These are phyloP conservation scores for Leishmania guyanensis DNA, from an alignment of 208 protist species.

Conservation along the genomic window DNA sequence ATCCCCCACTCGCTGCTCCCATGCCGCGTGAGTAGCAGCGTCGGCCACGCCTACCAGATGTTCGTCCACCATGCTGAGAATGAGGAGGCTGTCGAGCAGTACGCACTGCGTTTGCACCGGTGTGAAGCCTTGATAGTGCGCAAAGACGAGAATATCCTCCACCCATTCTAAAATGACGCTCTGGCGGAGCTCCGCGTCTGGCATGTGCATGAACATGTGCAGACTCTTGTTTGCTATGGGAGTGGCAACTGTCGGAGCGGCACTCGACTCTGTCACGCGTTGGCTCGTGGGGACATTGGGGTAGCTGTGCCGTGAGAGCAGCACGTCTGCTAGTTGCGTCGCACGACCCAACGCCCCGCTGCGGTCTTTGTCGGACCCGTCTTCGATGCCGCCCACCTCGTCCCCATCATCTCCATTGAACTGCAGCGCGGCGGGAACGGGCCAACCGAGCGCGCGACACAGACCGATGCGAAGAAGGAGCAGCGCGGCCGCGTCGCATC, in stretches of 20 bases:
- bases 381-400: neutral
- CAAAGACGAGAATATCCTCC: conserved; percentile 63
- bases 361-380: neutral
- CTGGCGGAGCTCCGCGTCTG: conserved; percentile 47
- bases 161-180: conserved; percentile 74
- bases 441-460: conserved; percentile 39
- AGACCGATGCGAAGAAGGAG: conserved; percentile 32
- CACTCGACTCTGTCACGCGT: neutral
- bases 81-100: conserved; percentile 56
- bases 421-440: conserved; percentile 15
- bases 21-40: conserved; percentile 15
- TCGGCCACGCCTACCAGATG: neutral
- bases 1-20: conserved; percentile 33
- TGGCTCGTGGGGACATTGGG: neutral
- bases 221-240: neutral
- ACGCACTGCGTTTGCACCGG: conserved; percentile 65
- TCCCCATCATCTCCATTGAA: neutral
- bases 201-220: conserved; percentile 36
- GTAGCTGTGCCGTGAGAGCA: conserved; percentile 25
- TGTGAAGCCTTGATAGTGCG: conserved; percentile 43
- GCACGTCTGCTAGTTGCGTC: conserved; percentile 19
- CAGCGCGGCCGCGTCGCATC: conserved; percentile 7
- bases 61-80: conserved; percentile 47
- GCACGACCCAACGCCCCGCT: neutral
- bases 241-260: neutral